Conservation (phyloP, 2,329 filamentous ascomycete species). For the Microdochium nivale region DNA sequence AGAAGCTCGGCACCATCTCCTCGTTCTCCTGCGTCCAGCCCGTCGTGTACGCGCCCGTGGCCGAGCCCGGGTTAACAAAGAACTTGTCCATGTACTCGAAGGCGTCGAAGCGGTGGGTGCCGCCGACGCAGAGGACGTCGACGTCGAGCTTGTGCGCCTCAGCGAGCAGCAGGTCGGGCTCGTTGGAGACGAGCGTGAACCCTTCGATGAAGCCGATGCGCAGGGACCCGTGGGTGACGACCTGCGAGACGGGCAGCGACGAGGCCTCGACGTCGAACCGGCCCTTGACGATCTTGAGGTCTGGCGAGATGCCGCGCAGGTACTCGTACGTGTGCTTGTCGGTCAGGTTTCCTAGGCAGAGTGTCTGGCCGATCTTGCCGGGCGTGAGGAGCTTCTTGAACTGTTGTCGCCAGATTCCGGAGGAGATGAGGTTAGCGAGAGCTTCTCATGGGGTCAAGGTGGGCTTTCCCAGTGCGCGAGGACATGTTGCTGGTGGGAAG, state of each 20-base stretch:
- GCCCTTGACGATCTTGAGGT: slow-evolving; percentile 62
- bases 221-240: slow-evolving; percentile 56
- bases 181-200: slow-evolving; percentile 58
- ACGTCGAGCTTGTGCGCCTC: slow-evolving; percentile 62
- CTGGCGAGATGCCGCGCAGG: slow-evolving; percentile 64
- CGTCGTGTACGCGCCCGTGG: slow-evolving; percentile 53
- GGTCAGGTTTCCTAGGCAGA: slow-evolving; percentile 73
- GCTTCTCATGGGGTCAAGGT: background rate
- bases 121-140: slow-evolving; percentile 61
- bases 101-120: slow-evolving; percentile 60
- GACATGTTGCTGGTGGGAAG: too few relatives aligned
- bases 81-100: slow-evolving; percentile 70
- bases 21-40: slow-evolving; percentile 52
- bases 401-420: slow-evolving; percentile 38
- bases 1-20: slow-evolving; percentile 83
- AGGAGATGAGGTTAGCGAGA: background rate
- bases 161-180: slow-evolving; percentile 57
- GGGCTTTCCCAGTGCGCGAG: too few relatives aligned
- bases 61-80: slow-evolving; percentile 61
- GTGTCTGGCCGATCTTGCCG: slow-evolving; percentile 74
- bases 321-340: slow-evolving; percentile 76
- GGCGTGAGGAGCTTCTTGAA: slow-evolving; percentile 81
- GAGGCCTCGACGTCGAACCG: slow-evolving; percentile 60
- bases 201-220: slow-evolving; percentile 61
- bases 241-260: slow-evolving; percentile 55